phyloP scores from a whole-genome alignment of 441 rosid genomes.

The Biscutella laevigata region DNA sequence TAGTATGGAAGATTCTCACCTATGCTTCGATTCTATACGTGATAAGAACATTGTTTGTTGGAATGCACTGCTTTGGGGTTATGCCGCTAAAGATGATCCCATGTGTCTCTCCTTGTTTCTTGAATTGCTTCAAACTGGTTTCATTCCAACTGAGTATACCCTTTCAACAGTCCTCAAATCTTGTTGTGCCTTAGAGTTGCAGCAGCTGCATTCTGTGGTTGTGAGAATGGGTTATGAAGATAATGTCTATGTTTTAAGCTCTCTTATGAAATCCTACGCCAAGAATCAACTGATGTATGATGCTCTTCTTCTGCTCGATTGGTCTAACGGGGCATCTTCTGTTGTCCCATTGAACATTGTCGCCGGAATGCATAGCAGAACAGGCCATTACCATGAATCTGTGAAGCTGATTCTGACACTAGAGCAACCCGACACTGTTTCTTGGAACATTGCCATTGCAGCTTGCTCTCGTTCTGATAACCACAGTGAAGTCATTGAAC shows the following conservation, averaged over 20 bases:
- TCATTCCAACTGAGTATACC: constrained; percentile 57
- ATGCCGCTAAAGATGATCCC: constrained; percentile 34
- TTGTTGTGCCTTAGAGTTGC: constrained; percentile 30
- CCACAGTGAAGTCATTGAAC: constrained; percentile 44
- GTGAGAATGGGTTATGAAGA: constrained; percentile 55
- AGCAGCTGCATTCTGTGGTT: constrained; percentile 56
- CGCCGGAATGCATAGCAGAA: constrained; percentile 64
- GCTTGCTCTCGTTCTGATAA: constrained; percentile 60
- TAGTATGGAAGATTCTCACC: constrained; percentile 39
- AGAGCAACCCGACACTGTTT: constrained; percentile 61
- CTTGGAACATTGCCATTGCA: constrained; percentile 71
- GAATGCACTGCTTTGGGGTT: constrained; percentile 67
- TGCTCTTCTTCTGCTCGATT: constrained; percentile 39
- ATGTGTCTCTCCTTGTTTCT: constrained; percentile 32
- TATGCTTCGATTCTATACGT: constrained; percentile 43
- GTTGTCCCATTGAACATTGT: constrained; percentile 40
- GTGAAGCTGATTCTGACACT: constrained; percentile 50
- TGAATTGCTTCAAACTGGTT: constrained; percentile 49
- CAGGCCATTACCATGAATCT: constrained; percentile 46
- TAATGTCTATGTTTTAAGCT: constrained; percentile 51
- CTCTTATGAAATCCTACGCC: constrained; percentile 58
- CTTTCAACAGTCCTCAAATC: constrained; percentile 55
- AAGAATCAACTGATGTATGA: constrained; percentile 42
- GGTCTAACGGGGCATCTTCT: constrained; percentile 28
- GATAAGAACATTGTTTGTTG: constrained; percentile 66